These are phyloP conservation scores for Citrullus mucosospermus DNA, from an alignment of 306 rosid genomes.

Conservation along the genomic window DNA sequence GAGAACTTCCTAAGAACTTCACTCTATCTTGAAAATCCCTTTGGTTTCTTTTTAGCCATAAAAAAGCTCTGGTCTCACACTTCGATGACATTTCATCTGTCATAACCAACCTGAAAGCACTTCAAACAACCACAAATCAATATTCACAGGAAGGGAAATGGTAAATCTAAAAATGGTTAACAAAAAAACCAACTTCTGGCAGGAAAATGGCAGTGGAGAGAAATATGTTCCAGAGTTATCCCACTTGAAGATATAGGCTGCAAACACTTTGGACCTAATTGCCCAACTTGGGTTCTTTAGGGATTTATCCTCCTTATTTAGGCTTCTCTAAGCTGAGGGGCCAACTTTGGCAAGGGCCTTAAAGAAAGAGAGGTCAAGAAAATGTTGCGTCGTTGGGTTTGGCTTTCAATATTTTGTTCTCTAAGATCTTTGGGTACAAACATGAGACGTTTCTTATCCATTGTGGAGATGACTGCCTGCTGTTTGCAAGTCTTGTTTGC, in stretches of 20 bases:
- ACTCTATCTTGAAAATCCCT: too few relatives aligned
- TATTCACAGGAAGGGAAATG: neutral
- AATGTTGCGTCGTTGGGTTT: too few relatives aligned
- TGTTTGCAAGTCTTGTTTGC: neutral
- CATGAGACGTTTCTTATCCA: too few relatives aligned
- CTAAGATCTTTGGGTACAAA: too few relatives aligned
- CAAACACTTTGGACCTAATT: neutral
- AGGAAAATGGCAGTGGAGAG: neutral
- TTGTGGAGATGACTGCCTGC: too few relatives aligned
- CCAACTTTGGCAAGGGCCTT: neutral
- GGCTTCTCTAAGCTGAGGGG: neutral
- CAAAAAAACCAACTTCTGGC: neutral
- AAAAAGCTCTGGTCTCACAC: neutral
- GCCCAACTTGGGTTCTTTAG: neutral
- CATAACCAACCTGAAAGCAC: neutral
- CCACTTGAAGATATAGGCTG: neutral
- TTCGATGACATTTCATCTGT: neutral
- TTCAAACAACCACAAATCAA: neutral
- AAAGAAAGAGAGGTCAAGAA: neutral
- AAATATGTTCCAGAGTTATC: neutral
- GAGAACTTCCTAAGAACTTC: neutral
- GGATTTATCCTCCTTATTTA: neutral
- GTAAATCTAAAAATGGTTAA: neutral
- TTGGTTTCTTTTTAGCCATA: too few relatives aligned
- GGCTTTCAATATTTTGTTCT: too few relatives aligned